A percentile compares a stretch with the other conserved stretches of the same genome.
These are phyloP conservation scores for Trichoderma virens DNA, from an alignment of 495 filamentous ascomycete species.

Conservation along the genomic window DNA sequence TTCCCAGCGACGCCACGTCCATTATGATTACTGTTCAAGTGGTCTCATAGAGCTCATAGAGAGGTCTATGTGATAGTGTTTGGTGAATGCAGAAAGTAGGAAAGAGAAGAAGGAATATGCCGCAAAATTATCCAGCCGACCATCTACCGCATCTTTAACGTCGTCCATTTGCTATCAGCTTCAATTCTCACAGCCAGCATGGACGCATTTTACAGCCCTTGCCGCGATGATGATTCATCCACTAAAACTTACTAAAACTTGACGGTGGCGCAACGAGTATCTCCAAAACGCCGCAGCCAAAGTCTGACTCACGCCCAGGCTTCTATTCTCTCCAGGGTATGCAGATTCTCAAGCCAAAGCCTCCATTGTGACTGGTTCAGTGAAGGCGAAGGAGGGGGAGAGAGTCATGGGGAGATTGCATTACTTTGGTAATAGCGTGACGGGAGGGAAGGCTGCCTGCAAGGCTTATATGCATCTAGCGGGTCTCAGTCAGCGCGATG, in stretches of 20 bases:
- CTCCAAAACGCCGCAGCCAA: neutral
- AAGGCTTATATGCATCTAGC: constrained; percentile 1
- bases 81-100: neutral
- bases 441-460: neutral
- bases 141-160: neutral
- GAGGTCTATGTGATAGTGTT: neutral
- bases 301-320: neutral
- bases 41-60: neutral
- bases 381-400: neutral
- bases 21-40: constrained; percentile 28
- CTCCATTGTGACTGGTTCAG: neutral
- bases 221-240: neutral
- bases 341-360: neutral
- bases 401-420: neutral
- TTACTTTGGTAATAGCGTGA: neutral
- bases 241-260: neutral
- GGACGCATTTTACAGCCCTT: neutral
- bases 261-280: neutral
- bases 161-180: neutral
- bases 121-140: neutral
- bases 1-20: constrained; percentile 10
- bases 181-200: neutral
- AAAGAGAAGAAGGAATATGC: neutral
- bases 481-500: neutral
- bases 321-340: neutral